Base-by-base conservation (phyloP, 257 asterid species). In the Leptodermis oblonga region DNA sequence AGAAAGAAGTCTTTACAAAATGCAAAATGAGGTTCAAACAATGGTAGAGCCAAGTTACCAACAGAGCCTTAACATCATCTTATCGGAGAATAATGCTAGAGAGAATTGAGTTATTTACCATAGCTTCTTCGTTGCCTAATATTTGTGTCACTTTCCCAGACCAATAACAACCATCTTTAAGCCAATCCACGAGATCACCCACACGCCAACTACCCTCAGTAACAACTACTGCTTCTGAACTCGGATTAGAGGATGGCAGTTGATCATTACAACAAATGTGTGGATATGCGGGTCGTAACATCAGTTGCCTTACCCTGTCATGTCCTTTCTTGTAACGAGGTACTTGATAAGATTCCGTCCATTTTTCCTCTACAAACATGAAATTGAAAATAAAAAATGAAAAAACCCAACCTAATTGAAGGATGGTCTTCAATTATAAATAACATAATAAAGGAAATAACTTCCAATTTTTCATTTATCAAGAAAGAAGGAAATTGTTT, bases 181-280 rank as follows among this genome's bases (percentile, higher is more conserved):
- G 65, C 95, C 89, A 83, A 77, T 93, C 99, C 73, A 93, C 94
- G 65, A 81, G 61, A 82, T 93, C 95, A 28, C 96, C 99, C 59
- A 83, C 87, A 75, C 79, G 80, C 97, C 99, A 90, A 45, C 34
- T 36, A 70, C 79, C 83, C 36, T 80, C 65, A 39, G 79, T 72
- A 77, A 83, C 51, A 36, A 93, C 88, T 39, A 73, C 41, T 71
- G 78, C 86, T 73, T 83, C 84, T 13, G 86, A 69, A 70, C 79
- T 64, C 53, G 70, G 78, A 69, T 72, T 65, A 48, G 23, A 71
- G 69, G 51, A 56, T 60, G 84, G 84, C 66, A 70, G 62, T 65
- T 83, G 71, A 43, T 58, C 81, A 48, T 70, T 63, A 30, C 20
- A 71, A 72, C 26, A 78, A 54, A 81, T 53, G 69, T 83, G 75